A percentile compares a stretch with the other conserved stretches of the same genome.
Conservation (phyloP, 2,329 filamentous ascomycete genomes). For the Penicillium fuscoglaucum region DNA sequence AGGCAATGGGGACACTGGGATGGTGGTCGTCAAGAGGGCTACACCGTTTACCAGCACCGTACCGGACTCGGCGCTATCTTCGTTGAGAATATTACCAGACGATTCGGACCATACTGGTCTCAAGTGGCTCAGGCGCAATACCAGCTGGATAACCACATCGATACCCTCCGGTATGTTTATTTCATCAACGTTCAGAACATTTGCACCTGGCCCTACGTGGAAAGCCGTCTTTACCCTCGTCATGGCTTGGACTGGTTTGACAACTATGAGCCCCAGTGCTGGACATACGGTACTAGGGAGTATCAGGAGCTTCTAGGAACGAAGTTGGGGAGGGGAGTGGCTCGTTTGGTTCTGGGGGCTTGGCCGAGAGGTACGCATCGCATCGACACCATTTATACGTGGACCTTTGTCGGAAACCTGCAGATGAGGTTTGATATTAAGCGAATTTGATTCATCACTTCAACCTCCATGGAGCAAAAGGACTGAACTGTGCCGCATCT, state of each 20-base stretch:
- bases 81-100: background rate
- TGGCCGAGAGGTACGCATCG: conserved; percentile 1
- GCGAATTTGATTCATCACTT: background rate
- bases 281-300: background rate
- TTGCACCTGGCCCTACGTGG: background rate
- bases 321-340: background rate
- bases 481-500: no score
- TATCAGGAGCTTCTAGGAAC: conserved; percentile 5
- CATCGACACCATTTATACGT: background rate
- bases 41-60: background rate
- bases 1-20: background rate
- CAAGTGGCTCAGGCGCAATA: background rate
- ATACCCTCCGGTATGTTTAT: conserved; percentile 1
- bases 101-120: background rate
- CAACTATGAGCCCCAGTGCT: background rate
- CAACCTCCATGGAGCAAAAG: no score
- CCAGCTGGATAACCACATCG: background rate
- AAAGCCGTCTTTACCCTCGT: background rate
- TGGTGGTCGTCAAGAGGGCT: background rate
- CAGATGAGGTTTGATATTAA: background rate
- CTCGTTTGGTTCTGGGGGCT: conserved; percentile 1
- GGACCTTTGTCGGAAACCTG: background rate
- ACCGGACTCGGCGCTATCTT: background rate
- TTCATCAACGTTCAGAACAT: background rate
- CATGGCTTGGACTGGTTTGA: background rate